Evolutionary conservation across 441 rosid genomes (phyloP).

Genomic region (Adansonia madagascariensis): DNA sequence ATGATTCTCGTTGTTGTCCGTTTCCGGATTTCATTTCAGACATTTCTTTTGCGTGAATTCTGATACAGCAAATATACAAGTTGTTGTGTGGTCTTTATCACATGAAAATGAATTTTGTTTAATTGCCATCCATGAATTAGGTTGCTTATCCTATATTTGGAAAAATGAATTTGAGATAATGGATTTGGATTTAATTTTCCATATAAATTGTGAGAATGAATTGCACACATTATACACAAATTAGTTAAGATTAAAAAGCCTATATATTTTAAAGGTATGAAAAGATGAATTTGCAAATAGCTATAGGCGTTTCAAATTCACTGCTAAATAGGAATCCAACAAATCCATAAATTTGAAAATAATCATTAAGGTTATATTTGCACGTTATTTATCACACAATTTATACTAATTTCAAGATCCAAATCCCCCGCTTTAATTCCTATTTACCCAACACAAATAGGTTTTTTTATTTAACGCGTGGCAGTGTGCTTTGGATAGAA

Average conservation of each 20-base stretch:
- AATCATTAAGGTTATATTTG: slow-evolving; percentile 9
- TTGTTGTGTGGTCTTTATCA: not conserved
- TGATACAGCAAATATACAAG: not conserved
- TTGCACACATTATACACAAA: not conserved
- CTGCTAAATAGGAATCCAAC: not conserved
- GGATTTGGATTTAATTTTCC: not conserved
- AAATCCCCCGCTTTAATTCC: not conserved
- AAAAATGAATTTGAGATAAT: not conserved
- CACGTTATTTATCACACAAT: not conserved
- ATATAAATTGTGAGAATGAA: not conserved
- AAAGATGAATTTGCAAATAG: not conserved
- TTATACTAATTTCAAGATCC: not conserved
- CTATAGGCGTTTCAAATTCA: not conserved
- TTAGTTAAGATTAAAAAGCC: not conserved
- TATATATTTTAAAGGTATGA: slow-evolving; percentile 4
- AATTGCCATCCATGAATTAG: not conserved
- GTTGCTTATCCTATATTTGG: not conserved
- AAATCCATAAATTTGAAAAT: not conserved
- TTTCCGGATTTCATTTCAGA: not conserved
- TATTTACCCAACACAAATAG: not conserved
- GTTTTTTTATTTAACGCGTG: not conserved
- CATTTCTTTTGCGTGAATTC: not conserved
- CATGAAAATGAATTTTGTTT: not conserved
- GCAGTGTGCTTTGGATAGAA: not conserved
- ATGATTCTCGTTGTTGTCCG: not conserved